A percentile compares a stretch with the other conserved stretches of the same genome.
These are phyloP conservation scores for Phyllosticta citriasiana DNA, from an alignment of 2,329 filamentous ascomycete species.

Conservation along the genomic window DNA sequence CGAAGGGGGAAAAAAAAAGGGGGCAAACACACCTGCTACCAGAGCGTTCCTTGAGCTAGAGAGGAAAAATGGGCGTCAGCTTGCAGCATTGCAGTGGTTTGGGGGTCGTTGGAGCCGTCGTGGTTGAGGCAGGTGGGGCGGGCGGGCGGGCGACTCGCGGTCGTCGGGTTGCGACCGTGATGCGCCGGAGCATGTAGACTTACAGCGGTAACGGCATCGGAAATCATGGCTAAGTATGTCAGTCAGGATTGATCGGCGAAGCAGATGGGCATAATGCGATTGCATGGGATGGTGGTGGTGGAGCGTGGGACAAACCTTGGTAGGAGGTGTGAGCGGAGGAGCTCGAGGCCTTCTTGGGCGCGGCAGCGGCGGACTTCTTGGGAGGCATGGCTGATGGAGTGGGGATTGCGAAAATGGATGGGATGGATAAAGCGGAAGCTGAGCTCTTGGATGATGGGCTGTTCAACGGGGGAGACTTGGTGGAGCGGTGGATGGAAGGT, in stretches of 20 bases:
- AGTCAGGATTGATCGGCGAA: slow-evolving; percentile 48
- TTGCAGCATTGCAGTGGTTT: slow-evolving; percentile 14
- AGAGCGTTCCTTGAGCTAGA: slow-evolving; percentile 59
- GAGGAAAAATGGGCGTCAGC: slow-evolving; percentile 40
- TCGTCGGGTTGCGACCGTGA: slow-evolving; percentile 26
- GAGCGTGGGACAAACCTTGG: slow-evolving; percentile 47
- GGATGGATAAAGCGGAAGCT: slow-evolving; percentile 19
- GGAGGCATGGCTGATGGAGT: slow-evolving; percentile 47
- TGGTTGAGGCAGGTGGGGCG: slow-evolving; percentile 19
- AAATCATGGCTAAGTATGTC: slow-evolving; percentile 55
- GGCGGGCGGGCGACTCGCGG: slow-evolving; percentile 23
- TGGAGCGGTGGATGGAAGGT: neutral
- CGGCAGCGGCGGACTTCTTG: slow-evolving; percentile 49
- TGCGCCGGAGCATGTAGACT: slow-evolving; percentile 47
- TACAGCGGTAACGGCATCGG: slow-evolving; percentile 60
- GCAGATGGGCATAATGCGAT: slow-evolving; percentile 27
- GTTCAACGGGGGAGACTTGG: neutral
- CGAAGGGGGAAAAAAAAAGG: slow-evolving; percentile 18
- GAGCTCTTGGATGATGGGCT: slow-evolving; percentile 26
- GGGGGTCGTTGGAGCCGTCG: slow-evolving; percentile 18
- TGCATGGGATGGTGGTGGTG: slow-evolving; percentile 31
- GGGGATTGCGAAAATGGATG: neutral
- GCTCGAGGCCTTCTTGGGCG: slow-evolving; percentile 48
- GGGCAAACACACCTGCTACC: slow-evolving; percentile 53
- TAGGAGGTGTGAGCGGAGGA: slow-evolving; percentile 52